Base-by-base conservation (phyloP, 75 land plant species). In the Chamaecyparis obtusa region DNA sequence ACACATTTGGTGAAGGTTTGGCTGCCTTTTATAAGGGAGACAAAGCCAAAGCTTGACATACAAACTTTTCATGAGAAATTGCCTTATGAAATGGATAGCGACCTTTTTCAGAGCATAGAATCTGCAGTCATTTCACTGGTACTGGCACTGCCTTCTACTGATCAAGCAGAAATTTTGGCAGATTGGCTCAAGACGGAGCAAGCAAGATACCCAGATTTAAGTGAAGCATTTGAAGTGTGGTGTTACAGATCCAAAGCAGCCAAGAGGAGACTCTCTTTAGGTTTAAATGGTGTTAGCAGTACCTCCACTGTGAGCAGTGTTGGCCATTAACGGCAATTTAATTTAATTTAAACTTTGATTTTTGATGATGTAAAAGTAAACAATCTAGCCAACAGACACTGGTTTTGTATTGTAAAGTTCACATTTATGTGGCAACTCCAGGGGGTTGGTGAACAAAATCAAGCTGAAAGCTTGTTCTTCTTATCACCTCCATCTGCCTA, bases 191-290 rank as follows among this genome's bases (percentile, higher is more conserved):
- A 85, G 24, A 87, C 88, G 86, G 87, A 95, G 80, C 90, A 94
- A 39, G 75, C 91, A 16, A 87, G 84, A 46, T 96, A 94, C 75
- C 98, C 98, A 27, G 97, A 96, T 87, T 88, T 96, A 41, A 96
- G 93, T 21, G 98, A 96, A 88, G 98, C 98, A 75, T 96, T 96
- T 89, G 97, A 96, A 84, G 94, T 95, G 64, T 96, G 98, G 98
- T 96, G 98, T 88, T 96, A 93, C 84, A 90, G 98, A 69, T 86
- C 95, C 84, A 96, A 95, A 85, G 94, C 93, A 64, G 94, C 98
- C 19, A 95, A 92, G 87, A 87, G 97, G 84, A 91, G 95, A 74
- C 86, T 96, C 76, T 79, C 90, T 48, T 74, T 74, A 30, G 90
- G 64, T 84, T 3, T 84, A 33, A 74, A 74, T 74, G 76, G 76